phyloP scores from a whole-genome alignment of 352 stramenopile genomes.

The Pythium guiyangense region DNA sequence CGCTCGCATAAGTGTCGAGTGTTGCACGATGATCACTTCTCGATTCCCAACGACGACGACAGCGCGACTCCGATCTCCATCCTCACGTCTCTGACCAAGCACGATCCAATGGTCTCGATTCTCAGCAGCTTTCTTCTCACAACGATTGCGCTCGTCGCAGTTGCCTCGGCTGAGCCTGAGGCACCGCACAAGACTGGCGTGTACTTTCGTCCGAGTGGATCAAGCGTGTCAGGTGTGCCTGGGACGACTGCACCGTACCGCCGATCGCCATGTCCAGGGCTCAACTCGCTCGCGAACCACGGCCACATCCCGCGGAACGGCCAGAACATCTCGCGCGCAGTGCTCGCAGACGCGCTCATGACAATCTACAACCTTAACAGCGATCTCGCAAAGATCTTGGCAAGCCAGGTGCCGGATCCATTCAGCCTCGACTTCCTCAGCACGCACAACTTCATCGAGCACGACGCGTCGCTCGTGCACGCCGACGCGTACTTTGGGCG shows the following conservation, averaged over 20 bases:
- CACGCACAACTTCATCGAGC: slow-evolving; percentile 36
- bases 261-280: slow-evolving; percentile 3
- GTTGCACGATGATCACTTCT: too few species aligned
- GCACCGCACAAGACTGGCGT: slow-evolving; percentile 11
- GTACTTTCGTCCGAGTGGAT: slow-evolving; percentile 26
- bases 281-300: too few species aligned
- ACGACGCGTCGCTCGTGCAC: slow-evolving; percentile 48
- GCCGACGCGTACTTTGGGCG: slow-evolving; percentile 38
- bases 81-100: not conserved
- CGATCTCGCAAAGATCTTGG: slow-evolving; percentile 3
- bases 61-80: too few species aligned
- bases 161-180: slow-evolving; percentile 3
- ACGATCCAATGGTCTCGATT: slow-evolving; percentile 5
- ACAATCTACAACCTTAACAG: too few species aligned
- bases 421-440: slow-evolving; percentile 16
- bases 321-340: too few species aligned
- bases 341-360: too few species aligned
- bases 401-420: slow-evolving; percentile 6
- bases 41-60: too few species aligned
- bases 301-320: too few species aligned
- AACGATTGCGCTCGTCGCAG: slow-evolving; percentile 9
- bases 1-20: too few species aligned
- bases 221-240: slow-evolving; percentile 20
- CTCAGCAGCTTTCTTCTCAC: slow-evolving; percentile 7
- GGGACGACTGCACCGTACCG: slow-evolving; percentile 24